These are phyloP conservation scores for Opeltia flavorubescens DNA, from an alignment of 495 filamentous ascomycete species.

Conservation along the genomic window DNA sequence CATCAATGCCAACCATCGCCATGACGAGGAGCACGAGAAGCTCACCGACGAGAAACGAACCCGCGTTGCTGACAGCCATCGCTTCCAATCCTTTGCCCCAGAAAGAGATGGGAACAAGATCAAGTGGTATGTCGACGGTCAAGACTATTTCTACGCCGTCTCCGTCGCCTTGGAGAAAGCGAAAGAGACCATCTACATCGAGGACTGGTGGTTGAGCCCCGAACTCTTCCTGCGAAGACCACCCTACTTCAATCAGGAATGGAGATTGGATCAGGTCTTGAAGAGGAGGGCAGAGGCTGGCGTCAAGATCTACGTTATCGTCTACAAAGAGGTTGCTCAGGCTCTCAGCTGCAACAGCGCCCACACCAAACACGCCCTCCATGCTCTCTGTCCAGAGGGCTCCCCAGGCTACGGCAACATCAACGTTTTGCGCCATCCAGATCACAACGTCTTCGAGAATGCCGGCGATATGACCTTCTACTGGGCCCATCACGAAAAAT, in stretches of 20 bases:
- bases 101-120: slow-evolving; percentile 70
- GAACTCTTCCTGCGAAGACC: slow-evolving; percentile 84
- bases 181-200: slow-evolving; percentile 88
- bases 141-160: slow-evolving; percentile 89
- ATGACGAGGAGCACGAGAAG: slow-evolving; percentile 87
- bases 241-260: slow-evolving; percentile 67
- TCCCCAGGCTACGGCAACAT: slow-evolving; percentile 76
- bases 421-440: slow-evolving; percentile 77
- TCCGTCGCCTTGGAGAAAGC: slow-evolving; percentile 75
- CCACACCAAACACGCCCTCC: slow-evolving; percentile 83
- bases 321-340: slow-evolving; percentile 80
- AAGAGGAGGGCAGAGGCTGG: slow-evolving; percentile 82
- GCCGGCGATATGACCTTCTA: slow-evolving; percentile 94
- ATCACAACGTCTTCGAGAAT: slow-evolving; percentile 91
- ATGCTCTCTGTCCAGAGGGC: slow-evolving; percentile 66
- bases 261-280: slow-evolving; percentile 71
- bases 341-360: slow-evolving; percentile 84
- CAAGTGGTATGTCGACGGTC: slow-evolving; percentile 94
- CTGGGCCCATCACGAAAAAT: slow-evolving; percentile 97
- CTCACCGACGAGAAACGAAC: slow-evolving; percentile 66
- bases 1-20: slow-evolving; percentile 82
- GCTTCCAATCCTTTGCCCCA: slow-evolving; percentile 80
- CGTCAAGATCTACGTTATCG: slow-evolving; percentile 86
- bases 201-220: slow-evolving; percentile 92
- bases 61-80: slow-evolving; percentile 55